Evolutionary conservation across 805 yeast species (phyloP).

Genomic region (Kodamaea leandrae): DNA sequence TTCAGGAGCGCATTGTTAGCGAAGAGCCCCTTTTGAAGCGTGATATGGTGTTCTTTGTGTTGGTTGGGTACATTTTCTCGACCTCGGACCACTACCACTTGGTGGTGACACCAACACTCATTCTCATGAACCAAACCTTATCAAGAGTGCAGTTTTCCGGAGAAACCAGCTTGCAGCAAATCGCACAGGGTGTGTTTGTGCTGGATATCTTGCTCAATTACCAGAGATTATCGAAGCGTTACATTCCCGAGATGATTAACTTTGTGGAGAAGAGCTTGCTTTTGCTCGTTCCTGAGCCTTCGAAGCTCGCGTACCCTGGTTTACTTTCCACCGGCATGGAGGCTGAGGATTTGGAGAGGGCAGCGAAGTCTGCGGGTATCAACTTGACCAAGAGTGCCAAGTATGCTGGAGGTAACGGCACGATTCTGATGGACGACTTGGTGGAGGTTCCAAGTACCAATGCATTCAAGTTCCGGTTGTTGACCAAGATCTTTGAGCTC

Average conservation of each 20-base stretch:
- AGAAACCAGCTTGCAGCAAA: constrained; percentile 31
- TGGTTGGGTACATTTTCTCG: constrained; percentile 79
- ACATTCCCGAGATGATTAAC: constrained; percentile 70
- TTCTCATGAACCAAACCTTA: constrained; percentile 69
- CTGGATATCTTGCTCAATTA: constrained; percentile 64
- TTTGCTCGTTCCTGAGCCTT: constrained; percentile 41
- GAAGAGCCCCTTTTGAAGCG: constrained; percentile 14
- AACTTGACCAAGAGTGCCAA: constrained; percentile 10
- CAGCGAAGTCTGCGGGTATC: background rate
- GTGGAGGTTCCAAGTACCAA: constrained; percentile 5
- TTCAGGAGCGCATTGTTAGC: constrained; percentile 50
- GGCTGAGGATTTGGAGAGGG: constrained; percentile 12
- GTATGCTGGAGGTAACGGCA: constrained; percentile 16
- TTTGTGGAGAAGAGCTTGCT: constrained; percentile 55
- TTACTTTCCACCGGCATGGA: constrained; percentile 12
- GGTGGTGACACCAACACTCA: constrained; percentile 78
- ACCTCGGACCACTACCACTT: constrained; percentile 95
- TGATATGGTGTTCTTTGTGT: constrained; percentile 65
- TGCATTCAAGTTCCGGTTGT: constrained; percentile 27
- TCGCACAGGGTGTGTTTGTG: constrained; percentile 64
- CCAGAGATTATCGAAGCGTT: constrained; percentile 78
- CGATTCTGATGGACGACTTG: constrained; percentile 8
- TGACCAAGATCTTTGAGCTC: constrained; percentile 31
- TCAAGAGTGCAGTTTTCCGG: constrained; percentile 33
- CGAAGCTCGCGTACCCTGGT: constrained; percentile 11